phyloP scores from a whole-genome alignment of 176 grass and related monocot genomes.

The Oryza nivara region DNA sequence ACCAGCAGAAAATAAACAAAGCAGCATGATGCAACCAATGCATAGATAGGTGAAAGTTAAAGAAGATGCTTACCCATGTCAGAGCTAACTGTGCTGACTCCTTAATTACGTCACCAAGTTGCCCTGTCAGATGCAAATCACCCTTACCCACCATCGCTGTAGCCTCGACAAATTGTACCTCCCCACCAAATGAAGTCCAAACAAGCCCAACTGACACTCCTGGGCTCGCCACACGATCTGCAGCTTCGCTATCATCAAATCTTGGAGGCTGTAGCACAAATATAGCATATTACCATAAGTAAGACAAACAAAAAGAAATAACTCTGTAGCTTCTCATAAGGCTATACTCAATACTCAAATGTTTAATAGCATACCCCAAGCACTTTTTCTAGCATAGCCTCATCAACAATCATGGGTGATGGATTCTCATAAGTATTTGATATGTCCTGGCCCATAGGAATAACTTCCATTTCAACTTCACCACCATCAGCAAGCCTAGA shows the following conservation, averaged over 20 bases:
- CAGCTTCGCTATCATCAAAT: conserved; percentile 89
- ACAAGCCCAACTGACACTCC: conserved; percentile 93
- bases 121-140: conserved; percentile 95
- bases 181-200: conserved; percentile 94
- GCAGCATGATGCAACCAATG: neutral
- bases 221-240: conserved; percentile 82
- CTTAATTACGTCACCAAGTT: conserved; percentile 99
- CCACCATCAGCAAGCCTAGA: conserved; percentile 71
- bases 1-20: conserved; percentile 5
- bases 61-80: conserved; percentile 76
- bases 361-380: conserved; percentile 73
- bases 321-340: conserved; percentile 10
- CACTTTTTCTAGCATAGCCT: conserved; percentile 95
- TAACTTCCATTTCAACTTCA: conserved; percentile 99
- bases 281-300: conserved; percentile 21
- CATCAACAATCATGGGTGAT: conserved; percentile 71
- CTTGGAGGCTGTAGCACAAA: conserved; percentile 75
- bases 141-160: conserved; percentile 93
- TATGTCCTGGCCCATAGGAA: conserved; percentile 95
- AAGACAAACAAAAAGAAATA: conserved; percentile 2
- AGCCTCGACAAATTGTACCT: conserved; percentile 97
- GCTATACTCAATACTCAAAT: conserved; percentile 13
- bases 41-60: conserved; percentile 36
- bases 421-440: conserved; percentile 69
- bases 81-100: conserved; percentile 98